Percentiles rank a stretch among this genome's conserved stretches.
Conservation (phyloP, 169 alveolate genomes). For the Theileria sp. region DNA sequence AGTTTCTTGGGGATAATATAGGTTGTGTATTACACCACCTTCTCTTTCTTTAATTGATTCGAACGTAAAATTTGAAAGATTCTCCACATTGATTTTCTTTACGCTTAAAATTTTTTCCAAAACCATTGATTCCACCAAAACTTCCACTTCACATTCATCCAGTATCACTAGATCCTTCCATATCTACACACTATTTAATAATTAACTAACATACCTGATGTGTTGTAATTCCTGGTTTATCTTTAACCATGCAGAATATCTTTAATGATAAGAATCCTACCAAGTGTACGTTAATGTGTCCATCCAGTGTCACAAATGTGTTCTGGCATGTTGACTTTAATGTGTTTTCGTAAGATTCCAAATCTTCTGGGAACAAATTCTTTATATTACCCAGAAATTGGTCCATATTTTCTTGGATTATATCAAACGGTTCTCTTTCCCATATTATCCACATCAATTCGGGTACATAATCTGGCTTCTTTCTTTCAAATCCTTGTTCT, state of each 20-base stretch:
- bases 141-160: constrained; percentile 58
- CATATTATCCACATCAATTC: constrained; percentile 8
- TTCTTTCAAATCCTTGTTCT: background rate
- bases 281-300: constrained; percentile 30
- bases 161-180: constrained; percentile 63
- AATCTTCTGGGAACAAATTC: background rate
- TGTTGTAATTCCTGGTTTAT: constrained; percentile 48
- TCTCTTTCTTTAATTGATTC: background rate
- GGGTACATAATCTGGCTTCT: constrained; percentile 1
- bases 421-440: background rate
- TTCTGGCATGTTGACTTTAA: constrained; percentile 4
- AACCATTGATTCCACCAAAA: constrained; percentile 31
- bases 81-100: constrained; percentile 8
- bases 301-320: constrained; percentile 38
- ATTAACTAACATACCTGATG: constrained; percentile 46
- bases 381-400: background rate
- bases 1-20: constrained; percentile 32
- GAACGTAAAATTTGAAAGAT: background rate
- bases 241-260: constrained; percentile 24
- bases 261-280: constrained; percentile 48
- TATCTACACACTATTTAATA: constrained; percentile 19
- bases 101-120: constrained; percentile 10
- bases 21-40: constrained; percentile 8
- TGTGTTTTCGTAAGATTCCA: constrained; percentile 3
- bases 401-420: background rate